Evolutionary conservation across 768 basidiomycete species (phyloP), one percentile per base, ranked within the genome.

Genomic region (Serendipita sp.): DNA sequence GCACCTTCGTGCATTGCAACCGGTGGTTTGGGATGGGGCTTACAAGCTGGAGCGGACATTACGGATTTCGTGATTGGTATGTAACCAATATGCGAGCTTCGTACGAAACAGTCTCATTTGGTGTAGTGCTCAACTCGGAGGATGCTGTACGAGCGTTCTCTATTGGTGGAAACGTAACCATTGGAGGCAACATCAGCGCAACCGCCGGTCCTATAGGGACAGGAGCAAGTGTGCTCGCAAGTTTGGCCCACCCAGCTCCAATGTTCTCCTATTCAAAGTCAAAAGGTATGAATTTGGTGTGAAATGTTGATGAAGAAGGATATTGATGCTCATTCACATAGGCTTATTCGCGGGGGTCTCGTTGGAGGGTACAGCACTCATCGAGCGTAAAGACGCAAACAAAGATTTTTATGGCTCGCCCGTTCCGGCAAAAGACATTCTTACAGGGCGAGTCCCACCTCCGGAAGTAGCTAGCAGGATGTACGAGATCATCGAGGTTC

Each of bases 201-300:
- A 78, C 86, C 0, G 93, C 93, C 4, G 94, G 94, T 0, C 94
- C 94, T 0, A 88, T 97, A 66, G 95, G 94, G 0, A 96, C 95
- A 0, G 94, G 94, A 3, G 95, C 89, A 2, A 88, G 89, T 66
- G 83, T 96, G 0, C 86, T 92, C 69, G 84, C 92, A 1, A 85
- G 83, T 2, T 78, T 95, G 46, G 91, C 92, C 3, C 91, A 94
- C 74, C 95, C 95, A 0, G 86, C 94, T 18, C 93, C 93, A 3
- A 94, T 97, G 90, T 99, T 96, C 75, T 92, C 89, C 67, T 95
- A 96, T 73, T 93, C 91, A 8, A 90, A 93, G 75, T 93, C 91
- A 11, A 94, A 92, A 76, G 92, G 92, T 91, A 69, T 65, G 81
- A 0, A 44, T 8, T 30, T 35, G 4, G 8, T 45, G 41, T 15